Evolutionary conservation across 2,329 filamentous ascomycete species (phyloP).

Genomic region (Fusarium secorum): DNA sequence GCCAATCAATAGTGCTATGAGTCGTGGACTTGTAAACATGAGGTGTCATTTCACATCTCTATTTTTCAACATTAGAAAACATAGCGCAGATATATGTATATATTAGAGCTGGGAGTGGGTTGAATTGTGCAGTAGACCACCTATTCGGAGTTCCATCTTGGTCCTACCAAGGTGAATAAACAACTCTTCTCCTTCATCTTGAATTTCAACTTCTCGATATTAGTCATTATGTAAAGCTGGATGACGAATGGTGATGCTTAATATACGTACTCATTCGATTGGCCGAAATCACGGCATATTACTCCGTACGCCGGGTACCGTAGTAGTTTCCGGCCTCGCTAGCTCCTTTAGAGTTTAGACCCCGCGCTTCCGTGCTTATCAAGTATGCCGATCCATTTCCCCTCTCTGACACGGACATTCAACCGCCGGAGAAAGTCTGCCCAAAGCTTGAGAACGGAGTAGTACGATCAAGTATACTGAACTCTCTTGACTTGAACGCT

Average conservation of each 20-base stretch:
- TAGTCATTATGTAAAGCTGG: rapidly evolving
- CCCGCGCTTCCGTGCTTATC: not conserved
- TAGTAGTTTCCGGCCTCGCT: not conserved
- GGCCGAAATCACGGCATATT: not conserved
- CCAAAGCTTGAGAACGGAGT: not conserved
- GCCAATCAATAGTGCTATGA: not conserved
- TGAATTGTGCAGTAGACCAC: too few species aligned
- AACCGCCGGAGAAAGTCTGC: not conserved
- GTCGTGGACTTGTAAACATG: not conserved
- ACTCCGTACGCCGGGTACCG: not conserved
- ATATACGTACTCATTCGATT: not conserved
- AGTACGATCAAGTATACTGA: rapidly evolving
- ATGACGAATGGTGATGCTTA: not conserved
- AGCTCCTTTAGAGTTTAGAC: not conserved
- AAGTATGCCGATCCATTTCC: not conserved
- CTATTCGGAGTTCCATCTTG: too few species aligned
- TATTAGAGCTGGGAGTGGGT: too few species aligned
- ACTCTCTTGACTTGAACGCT: rapidly evolving
- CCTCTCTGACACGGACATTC: not conserved
- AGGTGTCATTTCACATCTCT: too few species aligned
- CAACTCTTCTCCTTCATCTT: too few species aligned
- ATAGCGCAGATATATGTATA: too few species aligned
- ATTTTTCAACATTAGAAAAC: too few species aligned
- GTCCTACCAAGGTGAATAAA: too few species aligned
- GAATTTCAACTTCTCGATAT: rapidly evolving